Evolutionary conservation across 345 rosid species (phyloP), one percentile per base, ranked within the genome.

Genomic region (Dipteronia dyeriana): DNA sequence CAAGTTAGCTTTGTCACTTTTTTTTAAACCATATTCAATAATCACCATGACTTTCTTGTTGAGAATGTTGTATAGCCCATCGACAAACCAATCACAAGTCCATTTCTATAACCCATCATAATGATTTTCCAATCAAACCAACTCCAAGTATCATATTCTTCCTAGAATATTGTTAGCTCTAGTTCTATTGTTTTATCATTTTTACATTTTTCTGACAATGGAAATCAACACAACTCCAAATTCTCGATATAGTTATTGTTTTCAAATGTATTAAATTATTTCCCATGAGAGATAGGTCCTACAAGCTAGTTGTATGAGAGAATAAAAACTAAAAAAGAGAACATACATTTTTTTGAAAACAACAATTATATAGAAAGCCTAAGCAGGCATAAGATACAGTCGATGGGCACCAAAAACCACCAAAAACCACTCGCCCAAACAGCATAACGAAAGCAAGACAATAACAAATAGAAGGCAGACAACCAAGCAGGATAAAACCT

Each of bases 1-100:
- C n/a, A n/a, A n/a, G 2, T 12, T 9, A 22, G 31, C 10, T 29
- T 43, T 3, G 9, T 22, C 11, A 22, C 13, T 2, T 22, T 68
- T 29, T 45, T 61, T 17, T 70, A 75, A 38, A 74, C 53, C 45
- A 79, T 31, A 13, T 1, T 62, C 8, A 62, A 49, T 2, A 75
- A 1, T 71, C 75, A 69, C n/a, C 41, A 14, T 0, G 77, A 22
- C 29, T 14, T 54, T 9, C 77, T 19, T 8, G 74, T 73, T 19
- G 3, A n/a, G 23, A 75, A 80, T 20, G 62, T 61, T n/a, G 64
- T 53, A 41, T 53, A 70, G 14, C 79, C 76, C 14, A 64, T 1
- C 0, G 59, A 19, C 26, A 79, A 3, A 4, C 82, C 62, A 7
- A 75, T 38, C 11, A 56, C 60, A 17, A 54, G 2, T 39, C 64